These are phyloP conservation scores for Dactylonectria macrodidyma DNA, from an alignment of 2,329 filamentous ascomycete species.

Conservation along the genomic window DNA sequence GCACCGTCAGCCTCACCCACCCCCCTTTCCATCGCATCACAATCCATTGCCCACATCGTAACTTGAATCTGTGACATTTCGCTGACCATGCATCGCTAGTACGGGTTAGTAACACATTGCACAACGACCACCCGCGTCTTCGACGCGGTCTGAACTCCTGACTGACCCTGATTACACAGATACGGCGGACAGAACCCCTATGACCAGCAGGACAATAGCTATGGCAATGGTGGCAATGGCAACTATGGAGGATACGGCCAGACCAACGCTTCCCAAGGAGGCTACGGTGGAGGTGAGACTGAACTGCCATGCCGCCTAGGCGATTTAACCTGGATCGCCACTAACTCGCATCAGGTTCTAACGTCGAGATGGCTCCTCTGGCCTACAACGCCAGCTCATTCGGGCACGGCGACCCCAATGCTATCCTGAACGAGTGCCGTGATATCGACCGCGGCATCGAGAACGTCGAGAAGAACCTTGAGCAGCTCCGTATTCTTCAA, in stretches of 20 bases:
- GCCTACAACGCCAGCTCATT: conserved; percentile 65
- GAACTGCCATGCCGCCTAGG: background rate
- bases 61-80: conserved; percentile 22
- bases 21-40: background rate
- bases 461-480: conserved; percentile 79
- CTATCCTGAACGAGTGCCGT: conserved; percentile 87
- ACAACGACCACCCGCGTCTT: conserved; percentile 24
- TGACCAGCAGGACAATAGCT: conserved; percentile 64
- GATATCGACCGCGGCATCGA: conserved; percentile 85
- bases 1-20: background rate
- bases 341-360: conserved; percentile 45
- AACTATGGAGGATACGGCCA: conserved; percentile 51
- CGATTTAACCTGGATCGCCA: background rate
- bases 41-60: background rate
- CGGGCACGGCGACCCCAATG: conserved; percentile 74
- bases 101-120: conserved; percentile 64
- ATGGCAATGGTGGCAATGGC: conserved; percentile 37
- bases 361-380: conserved; percentile 81
- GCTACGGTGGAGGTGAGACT: conserved; percentile 51
- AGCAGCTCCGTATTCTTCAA: conserved; percentile 80
- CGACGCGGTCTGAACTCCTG: conserved; percentile 20
- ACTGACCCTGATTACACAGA: conserved; percentile 58
- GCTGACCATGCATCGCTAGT: conserved; percentile 59
- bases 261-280: conserved; percentile 32
- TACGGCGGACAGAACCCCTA: conserved; percentile 73